phyloP scores from a whole-genome alignment of 2,329 filamentous ascomycete species.

The Trichoderma sp. region DNA sequence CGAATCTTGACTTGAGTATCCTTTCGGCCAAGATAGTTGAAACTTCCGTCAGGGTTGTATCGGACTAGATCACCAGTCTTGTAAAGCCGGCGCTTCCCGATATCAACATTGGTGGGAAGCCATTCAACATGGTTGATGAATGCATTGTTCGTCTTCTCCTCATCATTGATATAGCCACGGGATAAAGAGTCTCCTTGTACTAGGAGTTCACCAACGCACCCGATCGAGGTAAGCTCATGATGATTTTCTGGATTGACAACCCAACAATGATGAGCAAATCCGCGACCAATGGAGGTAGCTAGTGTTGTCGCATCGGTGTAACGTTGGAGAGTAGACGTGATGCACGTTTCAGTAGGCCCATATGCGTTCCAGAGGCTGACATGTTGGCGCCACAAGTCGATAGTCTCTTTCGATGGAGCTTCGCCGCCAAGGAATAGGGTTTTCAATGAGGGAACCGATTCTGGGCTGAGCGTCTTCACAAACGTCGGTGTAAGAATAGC shows the following conservation, averaged over 20 bases:
- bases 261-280: constrained; percentile 22
- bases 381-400: constrained; percentile 21
- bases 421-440: constrained; percentile 22
- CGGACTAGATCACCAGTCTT: constrained; percentile 48
- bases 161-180: constrained; percentile 28
- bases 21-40: constrained; percentile 51
- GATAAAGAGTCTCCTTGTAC: constrained; percentile 26
- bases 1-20: constrained; percentile 58
- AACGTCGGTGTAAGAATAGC: constrained; percentile 23
- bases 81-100: constrained; percentile 34
- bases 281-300: not conserved
- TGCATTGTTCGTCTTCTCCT: constrained; percentile 22
- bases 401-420: constrained; percentile 35
- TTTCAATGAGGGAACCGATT: constrained; percentile 7
- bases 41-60: constrained; percentile 40
- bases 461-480: not conserved
- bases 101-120: not conserved
- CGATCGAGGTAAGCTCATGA: constrained; percentile 25
- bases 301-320: not conserved
- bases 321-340: not conserved
- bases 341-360: constrained; percentile 25
- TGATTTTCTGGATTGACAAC: constrained; percentile 26
- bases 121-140: constrained; percentile 21
- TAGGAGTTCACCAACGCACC: constrained; percentile 30
- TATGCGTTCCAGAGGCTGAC: constrained; percentile 30